Evolutionary conservation across 495 filamentous ascomycete species (phyloP), one percentile per base, ranked within the genome.

Genomic region (Penicillium samsonianum): DNA sequence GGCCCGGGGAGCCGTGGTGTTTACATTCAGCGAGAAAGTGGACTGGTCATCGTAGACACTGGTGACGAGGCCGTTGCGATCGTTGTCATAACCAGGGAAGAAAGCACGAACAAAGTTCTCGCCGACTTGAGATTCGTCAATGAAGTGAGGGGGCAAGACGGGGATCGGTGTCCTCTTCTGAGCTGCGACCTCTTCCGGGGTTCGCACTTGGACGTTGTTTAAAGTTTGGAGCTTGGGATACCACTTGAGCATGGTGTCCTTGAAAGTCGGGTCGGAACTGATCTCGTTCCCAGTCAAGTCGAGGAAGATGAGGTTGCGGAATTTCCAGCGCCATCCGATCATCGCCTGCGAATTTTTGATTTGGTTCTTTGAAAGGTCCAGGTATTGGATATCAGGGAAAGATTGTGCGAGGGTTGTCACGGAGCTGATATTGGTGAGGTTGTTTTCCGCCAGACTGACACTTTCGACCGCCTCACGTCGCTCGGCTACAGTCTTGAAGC

Each of bases 291-390:
- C 87, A 7, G 81, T 84, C 26, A 96, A 71, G 40, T 95, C 82
- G 1, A 97, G 78, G 50, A 91, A 89, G 59, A 96, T 83, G 3
- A 97, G 79, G 45, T 83, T 72, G 19, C 81, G 83, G 55, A 98
- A 92, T 47, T 87, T 89, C 68, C 82, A 79, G 31, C 87, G 85
- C 92, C 91, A 97, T 43, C 71, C 78, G 19, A 78, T 69, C 19
- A 93, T 65, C 0, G 78, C 69, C 16, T 82, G 78, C 1, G 85
- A 61, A 53, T 82, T 79, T 54, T 79, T 76, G 62, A 96, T 80
- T 30, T 86, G 82, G 75, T 96, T 96, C 71, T 83, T 80, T 31
- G 89, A 92, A 3, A 96, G 81, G 58, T 95, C 91, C 11, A 96
- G 82, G 51, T 94, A 90, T 65, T 91, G 87, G 53, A 97, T 72